Evolutionary conservation across 352 stramenopile genomes (phyloP), one percentile per base, ranked within the genome.

Genomic region (Pythium pyrilobum): DNA sequence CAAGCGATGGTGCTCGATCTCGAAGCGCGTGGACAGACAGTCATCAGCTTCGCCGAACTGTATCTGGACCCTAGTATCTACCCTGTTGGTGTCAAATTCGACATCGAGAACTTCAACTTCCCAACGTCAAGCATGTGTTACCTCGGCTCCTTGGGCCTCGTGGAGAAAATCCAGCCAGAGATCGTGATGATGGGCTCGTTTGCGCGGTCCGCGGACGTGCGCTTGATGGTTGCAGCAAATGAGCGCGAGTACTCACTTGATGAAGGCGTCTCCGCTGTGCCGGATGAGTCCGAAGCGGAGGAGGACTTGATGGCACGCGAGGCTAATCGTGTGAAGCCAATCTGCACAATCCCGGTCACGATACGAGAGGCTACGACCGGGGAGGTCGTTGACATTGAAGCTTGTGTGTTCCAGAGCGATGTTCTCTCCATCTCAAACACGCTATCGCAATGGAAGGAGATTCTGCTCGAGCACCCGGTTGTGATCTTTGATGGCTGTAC

Each of bases 121-220:
- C 70, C 73, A 5, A 84, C 73, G 15, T 81, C 68, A 5, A 75
- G 67, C 18, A 74, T 84, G 56, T 72, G 69, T 52, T 83, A 83
- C 52, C 56, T 83, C 25, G 73, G 73, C 11, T 79, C 73, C 8
- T 47, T 83, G 6, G 73, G 67, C 0, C 50, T 83, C 4, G 53
- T 77, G 16, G 73, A 83, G 48, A 80, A 83, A 28, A 52, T 79
- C n/a, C 67, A 79, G 16, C 73, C 73, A 0, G 73, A 83, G 23
- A 46, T 83, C 13, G 62, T 83, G 10, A 37, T 72, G 29, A 74
- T 81, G 67, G 69, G 52, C 13, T 73, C 73, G 4, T 77, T 79
- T 50, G 67, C 67, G 3, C 59, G 59, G 0, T 62, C 65, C 0
- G 69, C 68, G 5, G 73, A 73, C 28, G 73, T 83, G 21, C 64